Evolutionary conservation across 2,329 filamentous ascomycete species (phyloP).

Genomic region (Sarocladiaceae sp.): DNA sequence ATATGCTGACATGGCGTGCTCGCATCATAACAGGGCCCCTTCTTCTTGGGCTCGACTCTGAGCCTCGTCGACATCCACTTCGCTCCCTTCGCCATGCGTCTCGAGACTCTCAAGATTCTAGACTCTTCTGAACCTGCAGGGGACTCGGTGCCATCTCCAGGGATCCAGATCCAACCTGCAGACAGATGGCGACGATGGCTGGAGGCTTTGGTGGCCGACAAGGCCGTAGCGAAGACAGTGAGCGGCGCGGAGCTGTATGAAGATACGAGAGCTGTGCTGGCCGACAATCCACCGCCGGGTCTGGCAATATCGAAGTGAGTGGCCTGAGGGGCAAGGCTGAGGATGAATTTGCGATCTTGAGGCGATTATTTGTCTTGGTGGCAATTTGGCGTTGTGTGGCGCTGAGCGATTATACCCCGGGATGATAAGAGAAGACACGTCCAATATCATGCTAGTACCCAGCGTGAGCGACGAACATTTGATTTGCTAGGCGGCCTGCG

Average conservation of each 20-base stretch:
- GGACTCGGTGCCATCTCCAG: neutral
- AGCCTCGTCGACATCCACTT: slow-evolving; percentile 67
- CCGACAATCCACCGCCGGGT: slow-evolving; percentile 10
- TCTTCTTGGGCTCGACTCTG: slow-evolving; percentile 52
- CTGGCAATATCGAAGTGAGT: neutral
- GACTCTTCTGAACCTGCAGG: slow-evolving; percentile 48
- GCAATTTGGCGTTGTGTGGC: too few species aligned
- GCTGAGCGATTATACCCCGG: too few species aligned
- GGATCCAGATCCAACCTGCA: slow-evolving; percentile 53
- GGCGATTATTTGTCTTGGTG: neutral
- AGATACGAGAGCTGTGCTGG: slow-evolving; percentile 53
- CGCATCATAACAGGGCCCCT: slow-evolving; percentile 58
- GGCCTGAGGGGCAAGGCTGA: neutral
- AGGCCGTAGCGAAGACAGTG: slow-evolving; percentile 59
- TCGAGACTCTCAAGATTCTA: slow-evolving; percentile 37
- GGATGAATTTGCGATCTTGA: neutral
- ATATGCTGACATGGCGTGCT: too few species aligned
- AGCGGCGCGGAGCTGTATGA: slow-evolving; percentile 49
- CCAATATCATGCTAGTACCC: too few species aligned
- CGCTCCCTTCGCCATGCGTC: slow-evolving; percentile 66
- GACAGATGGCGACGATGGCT: slow-evolving; percentile 65
- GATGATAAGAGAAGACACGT: too few species aligned
- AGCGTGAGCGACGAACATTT: too few species aligned
- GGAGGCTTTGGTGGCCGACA: slow-evolving; percentile 59
- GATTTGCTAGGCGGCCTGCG: neutral